Evolutionary conservation across 805 yeast species (phyloP).

Genomic region (Monosporozyma unispora): DNA sequence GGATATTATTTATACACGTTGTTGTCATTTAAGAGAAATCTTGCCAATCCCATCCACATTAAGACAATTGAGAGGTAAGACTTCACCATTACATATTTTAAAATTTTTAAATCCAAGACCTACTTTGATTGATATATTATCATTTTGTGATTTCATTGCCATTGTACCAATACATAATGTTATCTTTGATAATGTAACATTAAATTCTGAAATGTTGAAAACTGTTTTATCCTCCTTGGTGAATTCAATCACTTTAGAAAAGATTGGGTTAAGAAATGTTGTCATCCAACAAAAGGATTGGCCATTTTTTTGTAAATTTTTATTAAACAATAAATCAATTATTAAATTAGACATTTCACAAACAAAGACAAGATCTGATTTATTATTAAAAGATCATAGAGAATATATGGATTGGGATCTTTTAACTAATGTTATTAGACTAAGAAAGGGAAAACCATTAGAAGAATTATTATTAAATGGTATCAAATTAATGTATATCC

Average conservation of each 20-base stretch:
- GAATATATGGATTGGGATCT: constrained; percentile 78
- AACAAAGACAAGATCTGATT: constrained; percentile 34
- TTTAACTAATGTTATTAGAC: constrained; percentile 57
- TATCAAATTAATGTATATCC: constrained; percentile 51
- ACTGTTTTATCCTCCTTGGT: constrained; percentile 63
- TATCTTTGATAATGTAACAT: constrained; percentile 67
- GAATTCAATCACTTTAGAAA: constrained; percentile 56
- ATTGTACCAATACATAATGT: constrained; percentile 75
- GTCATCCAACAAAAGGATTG: constrained; percentile 66
- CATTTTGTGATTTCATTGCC: constrained; percentile 81
- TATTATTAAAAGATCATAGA: constrained; percentile 36
- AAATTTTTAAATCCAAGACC: constrained; percentile 83
- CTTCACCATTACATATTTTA: constrained; percentile 62
- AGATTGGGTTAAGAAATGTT: constrained; percentile 70
- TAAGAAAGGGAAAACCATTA: constrained; percentile 52
- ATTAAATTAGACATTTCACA: constrained; percentile 65
- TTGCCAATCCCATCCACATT: constrained; percentile 85
- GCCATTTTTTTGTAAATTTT: constrained; percentile 68
- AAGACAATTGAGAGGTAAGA: constrained; percentile 70
- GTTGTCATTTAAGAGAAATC: constrained; percentile 88
- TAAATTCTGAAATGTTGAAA: constrained; percentile 69
- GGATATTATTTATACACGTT: constrained; percentile 77
- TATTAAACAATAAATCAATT: constrained; percentile 51
- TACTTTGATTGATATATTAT: constrained; percentile 74
- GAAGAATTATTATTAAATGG: constrained; percentile 78